phyloP scores from a whole-genome alignment of 192 early-diverging fungal genomes.

The Kappamyces sp. region DNA sequence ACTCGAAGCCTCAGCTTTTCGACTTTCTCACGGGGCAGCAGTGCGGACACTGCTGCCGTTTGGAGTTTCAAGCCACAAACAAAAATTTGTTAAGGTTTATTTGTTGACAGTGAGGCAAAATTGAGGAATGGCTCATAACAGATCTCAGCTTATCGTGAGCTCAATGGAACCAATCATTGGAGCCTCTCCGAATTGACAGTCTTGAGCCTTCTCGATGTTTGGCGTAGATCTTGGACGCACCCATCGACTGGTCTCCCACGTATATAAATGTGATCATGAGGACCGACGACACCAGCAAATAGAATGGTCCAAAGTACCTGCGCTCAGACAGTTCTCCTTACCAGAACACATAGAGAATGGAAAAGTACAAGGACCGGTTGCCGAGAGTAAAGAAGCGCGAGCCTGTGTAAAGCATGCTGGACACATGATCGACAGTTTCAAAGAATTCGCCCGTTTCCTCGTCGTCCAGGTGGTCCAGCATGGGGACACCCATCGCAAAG shows the following conservation, averaged over 20 bases:
- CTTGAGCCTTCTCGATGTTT: too few relatives aligned
- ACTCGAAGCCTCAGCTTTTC: too few relatives aligned
- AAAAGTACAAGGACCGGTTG: not conserved
- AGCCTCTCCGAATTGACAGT: too few relatives aligned
- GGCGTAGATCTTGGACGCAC: too few relatives aligned
- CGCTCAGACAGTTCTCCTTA: not conserved
- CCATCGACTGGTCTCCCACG: not conserved
- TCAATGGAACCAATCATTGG: too few relatives aligned
- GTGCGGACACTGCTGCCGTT: too few relatives aligned
- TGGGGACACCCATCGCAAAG: constrained; percentile 1
- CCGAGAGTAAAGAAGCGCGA: constrained; percentile 1
- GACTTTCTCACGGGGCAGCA: too few relatives aligned
- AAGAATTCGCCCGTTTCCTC: not conserved
- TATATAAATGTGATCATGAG: not conserved
- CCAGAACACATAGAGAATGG: constrained; percentile 8
- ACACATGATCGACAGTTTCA: not conserved
- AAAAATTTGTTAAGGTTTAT: too few relatives aligned
- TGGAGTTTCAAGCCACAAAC: too few relatives aligned
- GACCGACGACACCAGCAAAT: not conserved
- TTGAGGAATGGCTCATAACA: too few relatives aligned
- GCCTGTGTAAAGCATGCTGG: constrained; percentile 1
- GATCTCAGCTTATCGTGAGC: too few relatives aligned
- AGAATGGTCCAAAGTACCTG: not conserved
- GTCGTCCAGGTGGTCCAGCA: constrained; percentile 1
- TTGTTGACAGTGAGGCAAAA: too few relatives aligned